Conservation (phyloP, 495 filamentous ascomycete genomes). For the Podospora appendiculata region DNA sequence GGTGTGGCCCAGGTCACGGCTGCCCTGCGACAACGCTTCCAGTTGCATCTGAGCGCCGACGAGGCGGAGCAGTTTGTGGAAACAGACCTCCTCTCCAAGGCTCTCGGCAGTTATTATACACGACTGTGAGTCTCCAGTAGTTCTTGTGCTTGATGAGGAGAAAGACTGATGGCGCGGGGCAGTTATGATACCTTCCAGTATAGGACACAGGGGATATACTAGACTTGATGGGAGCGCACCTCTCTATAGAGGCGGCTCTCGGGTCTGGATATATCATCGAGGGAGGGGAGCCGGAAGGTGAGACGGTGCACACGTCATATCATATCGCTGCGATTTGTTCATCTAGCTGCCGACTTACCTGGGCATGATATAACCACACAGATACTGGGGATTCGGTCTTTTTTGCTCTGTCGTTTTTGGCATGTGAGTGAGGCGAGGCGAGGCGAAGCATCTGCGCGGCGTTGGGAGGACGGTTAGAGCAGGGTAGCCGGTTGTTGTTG, state of each 20-base stretch:
- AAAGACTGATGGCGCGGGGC: not conserved
- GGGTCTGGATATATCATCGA: too few species aligned
- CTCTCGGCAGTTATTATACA: conserved; percentile 69
- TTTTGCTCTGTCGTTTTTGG: too few species aligned
- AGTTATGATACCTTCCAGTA: conserved; percentile 79
- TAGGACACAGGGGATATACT: conserved; percentile 73
- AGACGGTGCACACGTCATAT: too few species aligned
- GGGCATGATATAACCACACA: too few species aligned
- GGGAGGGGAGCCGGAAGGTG: too few species aligned
- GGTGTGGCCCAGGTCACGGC: conserved; percentile 54
- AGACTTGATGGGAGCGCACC: not conserved
- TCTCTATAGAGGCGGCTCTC: not conserved
- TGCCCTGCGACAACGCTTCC: conserved; percentile 58
- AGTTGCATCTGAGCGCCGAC: conserved; percentile 64
- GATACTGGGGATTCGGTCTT: too few species aligned
- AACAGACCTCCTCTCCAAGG: conserved; percentile 61
- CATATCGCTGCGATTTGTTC: too few species aligned
- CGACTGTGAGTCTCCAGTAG: conserved; percentile 45
- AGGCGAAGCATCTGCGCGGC: too few species aligned
- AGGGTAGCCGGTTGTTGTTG: too few species aligned
- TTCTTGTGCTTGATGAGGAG: not conserved
- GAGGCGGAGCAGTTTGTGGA: conserved; percentile 69
- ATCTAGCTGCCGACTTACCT: too few species aligned
- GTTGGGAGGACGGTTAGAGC: too few species aligned
- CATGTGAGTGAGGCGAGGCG: too few species aligned